Percentiles rank a stretch among this genome's conserved stretches.
Evolutionary conservation across 2,329 filamentous ascomycete species (phyloP).

Genomic region (Aureobasidium sp.): DNA sequence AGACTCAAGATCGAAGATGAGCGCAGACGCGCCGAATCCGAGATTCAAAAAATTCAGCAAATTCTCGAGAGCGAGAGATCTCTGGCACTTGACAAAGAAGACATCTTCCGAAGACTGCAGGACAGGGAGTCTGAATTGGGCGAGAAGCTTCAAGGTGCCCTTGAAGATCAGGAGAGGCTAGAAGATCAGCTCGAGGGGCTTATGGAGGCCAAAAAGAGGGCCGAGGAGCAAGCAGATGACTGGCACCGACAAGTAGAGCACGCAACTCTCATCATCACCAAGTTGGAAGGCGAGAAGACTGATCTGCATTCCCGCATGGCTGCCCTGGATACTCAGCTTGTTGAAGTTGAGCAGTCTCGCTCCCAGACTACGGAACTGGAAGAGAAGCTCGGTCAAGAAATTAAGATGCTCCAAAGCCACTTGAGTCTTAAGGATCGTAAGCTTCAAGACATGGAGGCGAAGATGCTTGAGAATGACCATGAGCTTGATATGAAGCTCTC

Average conservation of each 20-base stretch:
- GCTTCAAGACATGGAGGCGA: constrained; percentile 74
- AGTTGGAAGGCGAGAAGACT: constrained; percentile 78
- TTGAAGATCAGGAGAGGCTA: constrained; percentile 87
- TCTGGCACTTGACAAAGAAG: constrained; percentile 94
- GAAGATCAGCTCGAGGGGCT: constrained; percentile 90
- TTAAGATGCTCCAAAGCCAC: constrained; percentile 88
- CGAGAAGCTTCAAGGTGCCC: constrained; percentile 83
- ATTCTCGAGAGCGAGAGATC: constrained; percentile 91
- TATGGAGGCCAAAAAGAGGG: constrained; percentile 78
- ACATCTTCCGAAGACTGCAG: constrained; percentile 96
- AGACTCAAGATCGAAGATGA: constrained; percentile 84
- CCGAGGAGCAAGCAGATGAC: constrained; percentile 74
- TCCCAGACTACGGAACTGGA: constrained; percentile 69
- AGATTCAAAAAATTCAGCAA: constrained; percentile 84
- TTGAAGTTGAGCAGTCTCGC: constrained; percentile 60
- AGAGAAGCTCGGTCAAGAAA: constrained; percentile 67
- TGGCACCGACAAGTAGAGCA: constrained; percentile 81
- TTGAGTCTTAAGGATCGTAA: constrained; percentile 84
- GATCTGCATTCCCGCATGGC: constrained; percentile 59
- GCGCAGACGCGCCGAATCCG: constrained; percentile 72
- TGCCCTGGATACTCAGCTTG: constrained; percentile 61
- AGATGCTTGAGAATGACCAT: constrained; percentile 76
- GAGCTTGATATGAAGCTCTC: constrained; percentile 81
- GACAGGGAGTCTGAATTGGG: constrained; percentile 82
- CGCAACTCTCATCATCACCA: constrained; percentile 76